Base-by-base conservation (phyloP, 2,329 filamentous ascomycete species). In the Aspergillus luchuensis region DNA sequence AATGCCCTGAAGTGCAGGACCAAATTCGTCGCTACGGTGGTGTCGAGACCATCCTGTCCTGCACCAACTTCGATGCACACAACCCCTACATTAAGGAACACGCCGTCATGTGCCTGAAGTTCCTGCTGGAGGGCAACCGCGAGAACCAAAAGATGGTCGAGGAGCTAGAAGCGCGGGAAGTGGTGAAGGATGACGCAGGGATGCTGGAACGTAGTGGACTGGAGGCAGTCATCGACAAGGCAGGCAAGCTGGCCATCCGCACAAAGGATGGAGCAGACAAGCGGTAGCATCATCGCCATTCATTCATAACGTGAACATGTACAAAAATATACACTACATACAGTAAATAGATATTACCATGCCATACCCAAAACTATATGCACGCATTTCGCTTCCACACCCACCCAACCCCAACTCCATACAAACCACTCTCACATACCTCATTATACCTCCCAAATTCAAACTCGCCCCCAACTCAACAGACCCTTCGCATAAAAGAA, bases 21-120 rank as follows among this genome's bases (percentile, higher is more conserved):
- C 94, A 97, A 74, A 91, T 98, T 63, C 86, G 96, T 48, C 85
- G 88, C 52, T 87, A 94, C 69, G 91, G 92, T 65, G 94, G 94
- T 45, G 90, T 98, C 47, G 91, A 96, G 67, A 89, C 91, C 0
- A 84, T 98, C 19, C 85, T 97, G 15, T 92, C 92, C 71, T 97
- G 92, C 76, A 97, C 92, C 69, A 86, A 88, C 33, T 95, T 95
- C 72, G 94, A 98, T 72, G 92, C 94, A 67, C 88, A 96, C 77
- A 97, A 97, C 71, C 92, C 92, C 0, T 97, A 94, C 72, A 93
- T 96, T 64, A 91, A 94, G 70, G 94, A 98, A 75, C 91, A 93
- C 65, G 91, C 92, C 2, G 91, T 93, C 53, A 88, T 96, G 73
- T 93, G 91, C 66, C 83, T 96, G n/a, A 93, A 94, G 72, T 96